A percentile compares a stretch with the other conserved stretches of the same genome.
These are phyloP conservation scores for Fomitopsis palustris DNA, from an alignment of 1,284 basidiomycete species.

Conservation along the genomic window DNA sequence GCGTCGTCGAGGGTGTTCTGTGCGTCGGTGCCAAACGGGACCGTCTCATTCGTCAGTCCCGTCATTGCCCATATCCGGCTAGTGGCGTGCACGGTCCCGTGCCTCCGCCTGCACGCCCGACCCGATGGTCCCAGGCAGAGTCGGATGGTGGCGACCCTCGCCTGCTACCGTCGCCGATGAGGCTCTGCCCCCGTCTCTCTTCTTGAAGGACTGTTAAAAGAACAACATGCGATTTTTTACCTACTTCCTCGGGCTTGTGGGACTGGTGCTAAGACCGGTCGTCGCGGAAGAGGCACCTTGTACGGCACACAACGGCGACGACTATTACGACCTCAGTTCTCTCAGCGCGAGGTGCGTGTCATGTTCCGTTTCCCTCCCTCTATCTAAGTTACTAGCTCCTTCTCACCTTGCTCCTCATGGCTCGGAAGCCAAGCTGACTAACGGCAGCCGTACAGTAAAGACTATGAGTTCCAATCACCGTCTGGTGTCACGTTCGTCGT, in stretches of 20 bases:
- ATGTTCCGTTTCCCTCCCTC: background rate
- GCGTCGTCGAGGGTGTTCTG: constrained; percentile 26
- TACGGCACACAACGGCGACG: constrained; percentile 38
- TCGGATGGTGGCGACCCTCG: background rate
- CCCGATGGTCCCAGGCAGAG: background rate
- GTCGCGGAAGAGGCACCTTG: constrained; percentile 31
- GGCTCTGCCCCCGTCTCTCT: background rate
- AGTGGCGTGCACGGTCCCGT: constrained; percentile 23
- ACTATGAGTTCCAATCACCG: constrained; percentile 52
- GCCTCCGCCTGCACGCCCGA: constrained; percentile 1
- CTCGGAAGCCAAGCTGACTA: constrained; percentile 12
- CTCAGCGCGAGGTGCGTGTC: constrained; percentile 48
- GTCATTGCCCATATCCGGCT: constrained; percentile 13
- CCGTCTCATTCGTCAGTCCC: constrained; percentile 27
- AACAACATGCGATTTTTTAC: background rate
- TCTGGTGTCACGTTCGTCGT: constrained; percentile 47
- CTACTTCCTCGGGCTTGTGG: constrained; percentile 5
- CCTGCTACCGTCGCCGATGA: background rate
- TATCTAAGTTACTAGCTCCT: background rate
- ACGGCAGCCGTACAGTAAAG: constrained; percentile 43
- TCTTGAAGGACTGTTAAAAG: background rate
- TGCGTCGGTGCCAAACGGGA: constrained; percentile 29
- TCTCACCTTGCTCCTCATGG: background rate
- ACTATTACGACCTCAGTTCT: constrained; percentile 61
- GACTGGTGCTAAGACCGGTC: constrained; percentile 5